Evolutionary conservation across 306 rosid species (phyloP).

Genomic region (Astragalus glycyphyllos): DNA sequence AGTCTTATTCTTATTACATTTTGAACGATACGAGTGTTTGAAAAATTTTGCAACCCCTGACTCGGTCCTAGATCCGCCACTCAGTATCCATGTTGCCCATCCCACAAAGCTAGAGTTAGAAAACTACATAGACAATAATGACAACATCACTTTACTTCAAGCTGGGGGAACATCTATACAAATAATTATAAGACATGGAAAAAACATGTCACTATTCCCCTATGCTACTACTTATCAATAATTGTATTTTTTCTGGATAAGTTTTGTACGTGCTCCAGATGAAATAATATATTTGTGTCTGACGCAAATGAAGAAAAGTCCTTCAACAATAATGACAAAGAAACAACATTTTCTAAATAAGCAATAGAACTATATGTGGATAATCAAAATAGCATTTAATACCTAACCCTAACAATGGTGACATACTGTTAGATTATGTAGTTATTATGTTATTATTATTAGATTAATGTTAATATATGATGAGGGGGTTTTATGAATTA

Average conservation of each 20-base stretch:
- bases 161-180: conserved; percentile 5
- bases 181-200: conserved; percentile 9
- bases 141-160: conserved; percentile 25
- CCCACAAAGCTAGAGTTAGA: conserved; percentile 12
- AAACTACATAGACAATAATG: conserved; percentile 32
- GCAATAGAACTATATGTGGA: not conserved
- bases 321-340: not conserved
- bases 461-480: no score
- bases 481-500: no score
- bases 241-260: not conserved
- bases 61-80: no score
- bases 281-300: not conserved
- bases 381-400: not conserved
- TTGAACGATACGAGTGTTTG: no score
- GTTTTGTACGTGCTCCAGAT: not conserved
- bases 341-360: not conserved
- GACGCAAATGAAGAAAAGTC: not conserved
- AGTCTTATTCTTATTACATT: no score
- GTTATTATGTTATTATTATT: no score
- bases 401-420: not conserved
- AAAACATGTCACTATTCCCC: conserved; percentile 4
- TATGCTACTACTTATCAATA: not conserved
- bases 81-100: not conserved
- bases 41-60: no score
- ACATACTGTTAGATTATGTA: no score